Conservation (phyloP, 2,329 filamentous ascomycete genomes). For the Diaporthe helianthi region DNA sequence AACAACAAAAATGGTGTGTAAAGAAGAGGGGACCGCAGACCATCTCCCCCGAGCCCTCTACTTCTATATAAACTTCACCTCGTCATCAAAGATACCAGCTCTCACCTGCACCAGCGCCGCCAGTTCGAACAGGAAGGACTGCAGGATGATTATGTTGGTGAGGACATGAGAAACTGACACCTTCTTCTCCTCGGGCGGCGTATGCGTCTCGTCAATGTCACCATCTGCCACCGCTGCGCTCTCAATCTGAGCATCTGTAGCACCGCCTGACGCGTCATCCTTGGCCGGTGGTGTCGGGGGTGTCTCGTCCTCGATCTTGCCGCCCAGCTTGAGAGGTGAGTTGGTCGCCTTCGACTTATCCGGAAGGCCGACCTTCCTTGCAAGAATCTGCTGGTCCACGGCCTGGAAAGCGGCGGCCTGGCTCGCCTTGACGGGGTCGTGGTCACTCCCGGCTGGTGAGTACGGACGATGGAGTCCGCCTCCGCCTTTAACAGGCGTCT, state of each 20-base stretch:
- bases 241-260: conserved; percentile 4
- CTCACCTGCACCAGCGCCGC: conserved; percentile 77
- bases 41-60: background rate
- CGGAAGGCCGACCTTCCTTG: conserved; percentile 60
- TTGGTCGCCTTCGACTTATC: conserved; percentile 48
- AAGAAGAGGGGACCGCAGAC: background rate
- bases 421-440: conserved; percentile 50
- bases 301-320: conserved; percentile 39
- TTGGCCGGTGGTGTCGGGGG: conserved; percentile 33
- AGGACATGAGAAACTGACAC: conserved; percentile 79
- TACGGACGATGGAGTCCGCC: conserved; percentile 44
- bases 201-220: conserved; percentile 33
- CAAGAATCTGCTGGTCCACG: conserved; percentile 67
- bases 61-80: conserved; percentile 67
- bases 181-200: conserved; percentile 45
- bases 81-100: conserved; percentile 73
- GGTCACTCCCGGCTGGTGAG: conserved; percentile 45
- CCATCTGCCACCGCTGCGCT: background rate
- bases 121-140: conserved; percentile 81
- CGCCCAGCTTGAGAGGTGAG: conserved; percentile 56
- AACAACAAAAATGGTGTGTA: background rate
- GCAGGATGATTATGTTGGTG: conserved; percentile 80
- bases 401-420: conserved; percentile 69
- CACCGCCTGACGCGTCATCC: conserved; percentile 20
- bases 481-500: conserved; percentile 45